Percentiles rank a stretch among this genome's conserved stretches.
Conservation (phyloP, 345 rosid species). For the Citrus australasica region DNA sequence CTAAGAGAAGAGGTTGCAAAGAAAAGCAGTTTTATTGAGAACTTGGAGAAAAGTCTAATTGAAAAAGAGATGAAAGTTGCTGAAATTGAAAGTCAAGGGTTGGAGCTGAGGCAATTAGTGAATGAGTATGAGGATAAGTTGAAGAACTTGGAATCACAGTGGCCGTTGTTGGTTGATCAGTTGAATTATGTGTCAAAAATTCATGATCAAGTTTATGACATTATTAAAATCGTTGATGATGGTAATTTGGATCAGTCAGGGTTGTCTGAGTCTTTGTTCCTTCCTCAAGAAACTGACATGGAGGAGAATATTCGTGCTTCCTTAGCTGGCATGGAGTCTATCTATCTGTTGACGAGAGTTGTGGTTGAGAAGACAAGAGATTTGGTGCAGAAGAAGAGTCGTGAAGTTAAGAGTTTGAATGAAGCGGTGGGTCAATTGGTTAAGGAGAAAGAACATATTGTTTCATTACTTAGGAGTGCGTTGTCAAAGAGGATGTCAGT, state of each 20-base stretch:
- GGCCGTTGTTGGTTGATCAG: conserved; percentile 75
- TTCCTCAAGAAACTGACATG: conserved; percentile 74
- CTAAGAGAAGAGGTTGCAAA: conserved; percentile 65
- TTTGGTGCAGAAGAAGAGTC: conserved; percentile 63
- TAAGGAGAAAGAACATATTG: conserved; percentile 91
- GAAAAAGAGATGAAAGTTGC: conserved; percentile 61
- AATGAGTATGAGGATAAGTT: conserved; percentile 75
- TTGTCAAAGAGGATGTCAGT: conserved; percentile 64
- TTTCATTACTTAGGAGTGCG: conserved; percentile 81
- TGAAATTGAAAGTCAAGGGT: conserved; percentile 54
- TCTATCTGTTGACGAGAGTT: conserved; percentile 58
- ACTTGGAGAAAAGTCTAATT: conserved; percentile 47
- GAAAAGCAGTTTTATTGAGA: conserved; percentile 48
- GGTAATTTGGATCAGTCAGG: conserved; percentile 61
- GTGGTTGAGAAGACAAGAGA: conserved; percentile 56
- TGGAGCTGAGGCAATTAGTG: conserved; percentile 59
- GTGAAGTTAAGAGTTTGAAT: conserved; percentile 58
- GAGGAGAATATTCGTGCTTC: conserved; percentile 90
- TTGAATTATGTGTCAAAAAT: conserved; percentile 77
- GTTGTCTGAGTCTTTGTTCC: conserved; percentile 77
- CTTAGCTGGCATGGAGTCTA: conserved; percentile 91
- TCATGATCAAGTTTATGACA: conserved; percentile 63
- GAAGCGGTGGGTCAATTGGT: conserved; percentile 62
- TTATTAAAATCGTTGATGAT: conserved; percentile 55
- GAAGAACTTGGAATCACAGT: conserved; percentile 59